Percentiles rank a stretch among this genome's conserved stretches.
Evolutionary conservation across 345 rosid genomes (phyloP).

Genomic region (Heritiera fomes): DNA sequence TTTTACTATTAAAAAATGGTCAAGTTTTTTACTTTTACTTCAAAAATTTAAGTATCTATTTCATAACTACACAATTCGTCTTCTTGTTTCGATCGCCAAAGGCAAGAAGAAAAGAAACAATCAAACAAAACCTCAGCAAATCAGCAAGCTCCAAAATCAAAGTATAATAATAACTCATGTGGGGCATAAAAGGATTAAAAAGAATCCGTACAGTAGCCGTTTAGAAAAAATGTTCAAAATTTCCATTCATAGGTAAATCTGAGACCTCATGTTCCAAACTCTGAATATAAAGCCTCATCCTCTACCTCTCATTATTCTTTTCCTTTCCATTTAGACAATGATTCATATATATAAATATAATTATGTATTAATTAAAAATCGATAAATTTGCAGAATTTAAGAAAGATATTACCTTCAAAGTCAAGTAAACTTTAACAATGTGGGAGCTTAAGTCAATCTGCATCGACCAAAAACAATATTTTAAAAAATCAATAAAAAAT

Average conservation of each 20-base stretch:
- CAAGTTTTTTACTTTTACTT: not conserved
- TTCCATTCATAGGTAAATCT: not conserved
- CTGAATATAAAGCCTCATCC: not conserved
- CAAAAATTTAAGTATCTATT: not conserved
- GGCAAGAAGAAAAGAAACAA: not conserved
- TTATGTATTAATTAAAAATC: not conserved
- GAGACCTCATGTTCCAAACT: not conserved
- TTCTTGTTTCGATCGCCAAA: not conserved
- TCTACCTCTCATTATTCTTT: not conserved
- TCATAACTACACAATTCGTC: not conserved
- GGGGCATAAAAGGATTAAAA: not conserved
- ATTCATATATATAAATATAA: not conserved
- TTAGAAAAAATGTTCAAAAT: not conserved
- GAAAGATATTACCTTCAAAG: constrained; percentile 65
- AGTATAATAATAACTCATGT: not conserved
- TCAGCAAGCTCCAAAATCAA: not conserved
- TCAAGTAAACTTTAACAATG: constrained; percentile 78
- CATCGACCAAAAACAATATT: constrained; percentile 19
- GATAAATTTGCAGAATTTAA: not conserved
- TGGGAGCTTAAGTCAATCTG: constrained; percentile 96
- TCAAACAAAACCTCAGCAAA: not conserved
- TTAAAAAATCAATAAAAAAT: not conserved
- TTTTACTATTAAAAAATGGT: not conserved
- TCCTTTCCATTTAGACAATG: not conserved
- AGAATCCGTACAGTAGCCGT: not conserved